phyloP scores from a whole-genome alignment of 495 filamentous ascomycete genomes.

The Talaromyces liani region DNA sequence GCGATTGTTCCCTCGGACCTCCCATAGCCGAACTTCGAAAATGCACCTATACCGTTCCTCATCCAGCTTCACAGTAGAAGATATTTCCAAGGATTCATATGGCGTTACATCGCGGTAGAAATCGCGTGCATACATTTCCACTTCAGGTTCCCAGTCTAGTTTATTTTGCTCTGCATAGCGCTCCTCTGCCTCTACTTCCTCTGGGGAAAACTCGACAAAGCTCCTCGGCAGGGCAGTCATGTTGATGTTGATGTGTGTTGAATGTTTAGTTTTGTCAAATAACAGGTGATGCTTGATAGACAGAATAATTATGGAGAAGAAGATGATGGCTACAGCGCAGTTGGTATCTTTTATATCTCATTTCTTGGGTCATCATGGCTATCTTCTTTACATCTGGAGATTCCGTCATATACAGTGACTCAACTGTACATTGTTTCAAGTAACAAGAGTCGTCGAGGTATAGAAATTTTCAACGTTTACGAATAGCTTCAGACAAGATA shows the following conservation, averaged over 20 bases:
- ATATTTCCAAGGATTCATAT: not conserved
- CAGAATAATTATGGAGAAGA: not conserved
- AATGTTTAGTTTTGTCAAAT: not conserved
- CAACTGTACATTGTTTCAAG: not conserved
- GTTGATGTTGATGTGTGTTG: not conserved
- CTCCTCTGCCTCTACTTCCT: not conserved
- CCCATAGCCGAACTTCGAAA: not conserved
- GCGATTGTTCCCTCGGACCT: no score
- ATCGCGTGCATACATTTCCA: not conserved
- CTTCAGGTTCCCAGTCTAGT: not conserved
- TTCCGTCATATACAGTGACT: not conserved
- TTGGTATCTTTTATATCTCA: not conserved
- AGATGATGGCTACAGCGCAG: not conserved
- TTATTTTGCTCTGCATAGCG: not conserved
- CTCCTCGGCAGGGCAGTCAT: not conserved
- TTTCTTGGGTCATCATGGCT: not conserved
- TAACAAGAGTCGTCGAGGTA: not conserved
- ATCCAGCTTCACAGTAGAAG: not conserved
- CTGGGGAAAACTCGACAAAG: not conserved
- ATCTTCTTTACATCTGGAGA: not conserved
- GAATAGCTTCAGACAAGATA: not conserved
- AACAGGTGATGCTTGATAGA: not conserved
- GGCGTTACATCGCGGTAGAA: not conserved
- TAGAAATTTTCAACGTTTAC: not conserved
- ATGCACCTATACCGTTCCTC: not conserved